Percentiles rank a stretch among this genome's conserved stretches.
Evolutionary conservation across 768 basidiomycete genomes (phyloP).

Genomic region (Flagelloscypha sp.): DNA sequence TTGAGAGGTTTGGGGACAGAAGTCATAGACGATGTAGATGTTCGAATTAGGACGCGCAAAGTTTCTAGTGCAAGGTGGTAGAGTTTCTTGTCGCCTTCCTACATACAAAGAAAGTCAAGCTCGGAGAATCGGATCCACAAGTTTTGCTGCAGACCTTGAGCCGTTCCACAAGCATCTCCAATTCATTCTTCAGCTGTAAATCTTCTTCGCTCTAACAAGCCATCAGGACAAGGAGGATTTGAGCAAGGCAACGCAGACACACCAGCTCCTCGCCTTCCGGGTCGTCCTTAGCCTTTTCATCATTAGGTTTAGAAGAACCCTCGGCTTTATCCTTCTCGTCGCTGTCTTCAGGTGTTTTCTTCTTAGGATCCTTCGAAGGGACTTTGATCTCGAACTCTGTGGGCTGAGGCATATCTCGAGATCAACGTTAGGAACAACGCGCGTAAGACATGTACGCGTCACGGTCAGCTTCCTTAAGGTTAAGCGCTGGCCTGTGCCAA

Average conservation of each 20-base stretch:
- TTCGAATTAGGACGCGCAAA: slow-evolving; percentile 85
- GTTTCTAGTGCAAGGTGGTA: slow-evolving; percentile 91
- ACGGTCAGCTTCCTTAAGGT: too few relatives aligned
- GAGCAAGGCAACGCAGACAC: slow-evolving; percentile 22
- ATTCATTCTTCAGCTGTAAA: slow-evolving; percentile 81
- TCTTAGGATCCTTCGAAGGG: slow-evolving; percentile 67
- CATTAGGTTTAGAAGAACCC: slow-evolving; percentile 46
- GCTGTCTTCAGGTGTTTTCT: slow-evolving; percentile 38
- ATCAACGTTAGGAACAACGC: slow-evolving; percentile 29
- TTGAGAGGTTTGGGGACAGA: slow-evolving; percentile 98
- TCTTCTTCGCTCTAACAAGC: slow-evolving; percentile 84
- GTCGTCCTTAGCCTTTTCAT: slow-evolving; percentile 40
- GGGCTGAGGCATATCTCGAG: slow-evolving; percentile 44
- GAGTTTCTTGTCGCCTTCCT: slow-evolving; percentile 85
- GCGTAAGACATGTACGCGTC: slow-evolving; percentile 27
- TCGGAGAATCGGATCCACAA: slow-evolving; percentile 1
- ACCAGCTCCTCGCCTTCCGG: slow-evolving; percentile 70
- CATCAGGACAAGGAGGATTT: slow-evolving; percentile 6
- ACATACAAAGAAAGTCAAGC: slow-evolving; percentile 13
- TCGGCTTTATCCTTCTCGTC: slow-evolving; percentile 44
- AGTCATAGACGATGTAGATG: slow-evolving; percentile 98
- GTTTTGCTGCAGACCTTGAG: slow-evolving; percentile 56
- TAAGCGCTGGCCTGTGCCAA: too few relatives aligned
- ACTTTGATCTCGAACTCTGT: slow-evolving; percentile 56
- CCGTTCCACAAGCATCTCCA: slow-evolving; percentile 95